phyloP scores from a whole-genome alignment of 371 early-diverging fungal genomes.

The Umbelopsis sp. region DNA sequence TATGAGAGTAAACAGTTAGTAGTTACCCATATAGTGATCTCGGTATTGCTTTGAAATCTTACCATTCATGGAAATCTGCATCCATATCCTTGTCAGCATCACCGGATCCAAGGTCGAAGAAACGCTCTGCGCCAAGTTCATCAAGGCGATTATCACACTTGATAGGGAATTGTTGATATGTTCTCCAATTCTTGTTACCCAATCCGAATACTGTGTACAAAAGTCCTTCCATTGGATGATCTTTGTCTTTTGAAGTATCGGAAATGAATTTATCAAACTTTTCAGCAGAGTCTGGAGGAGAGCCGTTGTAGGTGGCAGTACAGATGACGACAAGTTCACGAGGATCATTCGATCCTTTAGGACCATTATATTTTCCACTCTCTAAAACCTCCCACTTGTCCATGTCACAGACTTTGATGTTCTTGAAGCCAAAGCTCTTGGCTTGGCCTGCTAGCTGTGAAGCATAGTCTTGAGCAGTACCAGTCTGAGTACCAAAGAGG shows the following conservation, averaged over 20 bases:
- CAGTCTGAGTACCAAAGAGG: constrained; percentile 46
- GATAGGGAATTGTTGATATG: constrained; percentile 43
- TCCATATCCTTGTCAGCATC: constrained; percentile 51
- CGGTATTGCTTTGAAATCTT: not conserved
- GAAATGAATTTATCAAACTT: constrained; percentile 52
- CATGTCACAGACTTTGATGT: constrained; percentile 28
- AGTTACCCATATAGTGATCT: too few relatives aligned
- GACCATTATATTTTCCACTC: constrained; percentile 21
- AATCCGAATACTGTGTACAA: constrained; percentile 59
- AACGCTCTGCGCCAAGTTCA: constrained; percentile 38
- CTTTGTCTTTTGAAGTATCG: constrained; percentile 31
- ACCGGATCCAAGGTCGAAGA: constrained; percentile 34
- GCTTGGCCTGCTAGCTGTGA: constrained; percentile 33
- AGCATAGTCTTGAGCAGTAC: constrained; percentile 46
- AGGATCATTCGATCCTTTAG: constrained; percentile 20
- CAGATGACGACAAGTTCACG: constrained; percentile 53
- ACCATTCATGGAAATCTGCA: constrained; percentile 34
- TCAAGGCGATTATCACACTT: constrained; percentile 34
- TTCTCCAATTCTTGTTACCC: constrained; percentile 62
- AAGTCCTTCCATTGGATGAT: constrained; percentile 34
- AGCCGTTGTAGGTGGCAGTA: constrained; percentile 61
- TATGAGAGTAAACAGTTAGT: too few relatives aligned
- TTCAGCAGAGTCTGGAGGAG: constrained; percentile 63
- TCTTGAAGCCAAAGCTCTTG: constrained; percentile 35
- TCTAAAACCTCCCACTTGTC: constrained; percentile 36